A percentile compares a stretch with the other conserved stretches of the same genome.
Evolutionary conservation across 805 yeast genomes (phyloP).

Genomic region (Suhomyces vadensis): DNA sequence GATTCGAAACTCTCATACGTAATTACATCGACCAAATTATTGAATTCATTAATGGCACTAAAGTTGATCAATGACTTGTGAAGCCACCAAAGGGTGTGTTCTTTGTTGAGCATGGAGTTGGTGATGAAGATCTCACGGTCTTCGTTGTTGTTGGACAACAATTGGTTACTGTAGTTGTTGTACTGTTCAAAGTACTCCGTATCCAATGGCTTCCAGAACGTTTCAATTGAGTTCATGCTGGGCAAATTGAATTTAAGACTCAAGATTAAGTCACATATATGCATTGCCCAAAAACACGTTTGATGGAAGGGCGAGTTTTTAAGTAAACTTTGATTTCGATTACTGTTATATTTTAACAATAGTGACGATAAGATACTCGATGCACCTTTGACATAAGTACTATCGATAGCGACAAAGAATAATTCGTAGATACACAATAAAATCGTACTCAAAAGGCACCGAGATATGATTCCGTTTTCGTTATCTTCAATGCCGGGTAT

Average conservation of each 20-base stretch:
- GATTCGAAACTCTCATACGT: conserved; percentile 26
- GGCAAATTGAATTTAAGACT: conserved; percentile 35
- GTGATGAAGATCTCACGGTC: conserved; percentile 5
- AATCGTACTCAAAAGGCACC: conserved; percentile 40
- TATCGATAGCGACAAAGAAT: conserved; percentile 38
- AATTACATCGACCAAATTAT: conserved; percentile 25
- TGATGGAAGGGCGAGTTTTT: conserved; percentile 31
- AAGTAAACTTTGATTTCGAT: conserved; percentile 20
- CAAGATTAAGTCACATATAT: conserved; percentile 35
- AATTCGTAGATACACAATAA: conserved; percentile 41
- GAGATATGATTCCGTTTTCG: conserved; percentile 30
- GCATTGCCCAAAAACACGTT: conserved; percentile 39
- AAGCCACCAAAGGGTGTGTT: conserved; percentile 37
- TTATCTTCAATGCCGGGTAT: conserved; percentile 23
- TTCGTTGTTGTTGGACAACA: conserved; percentile 14
- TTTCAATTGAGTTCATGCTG: conserved; percentile 31
- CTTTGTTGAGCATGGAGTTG: conserved; percentile 13
- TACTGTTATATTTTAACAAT: conserved; percentile 17
- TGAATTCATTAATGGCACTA: conserved; percentile 32
- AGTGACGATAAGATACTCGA: conserved; percentile 33
- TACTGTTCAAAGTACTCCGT: conserved; percentile 26
- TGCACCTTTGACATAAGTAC: conserved; percentile 41
- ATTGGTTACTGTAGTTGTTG: conserved; percentile 6
- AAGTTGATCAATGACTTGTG: conserved; percentile 30
- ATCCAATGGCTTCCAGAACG: conserved; percentile 36